Evolutionary conservation across 345 rosid species (phyloP).

Genomic region (Camelina sativa): DNA sequence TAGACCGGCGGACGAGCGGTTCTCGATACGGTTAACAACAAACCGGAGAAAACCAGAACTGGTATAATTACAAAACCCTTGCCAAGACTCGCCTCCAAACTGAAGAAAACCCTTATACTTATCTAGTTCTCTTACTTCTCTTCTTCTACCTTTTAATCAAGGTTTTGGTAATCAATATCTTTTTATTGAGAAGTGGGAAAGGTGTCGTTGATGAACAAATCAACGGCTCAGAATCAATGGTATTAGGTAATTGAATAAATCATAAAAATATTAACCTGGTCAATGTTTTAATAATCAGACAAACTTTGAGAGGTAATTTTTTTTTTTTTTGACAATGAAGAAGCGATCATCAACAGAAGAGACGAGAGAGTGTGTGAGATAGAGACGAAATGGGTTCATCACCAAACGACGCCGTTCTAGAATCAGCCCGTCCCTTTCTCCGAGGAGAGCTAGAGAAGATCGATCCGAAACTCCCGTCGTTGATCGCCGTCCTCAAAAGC

Average conservation of each 20-base stretch:
- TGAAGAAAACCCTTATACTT: conserved; percentile 35
- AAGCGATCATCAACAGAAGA: background rate
- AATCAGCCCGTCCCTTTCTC: conserved; percentile 81
- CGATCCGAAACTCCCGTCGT: conserved; percentile 64
- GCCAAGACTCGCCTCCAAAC: background rate
- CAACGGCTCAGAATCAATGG: background rate
- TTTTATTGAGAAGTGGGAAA: too few relatives aligned
- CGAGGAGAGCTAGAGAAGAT: conserved; percentile 79
- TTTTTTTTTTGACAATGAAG: too few relatives aligned
- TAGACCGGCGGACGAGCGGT: conserved; percentile 23
- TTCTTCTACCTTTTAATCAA: background rate
- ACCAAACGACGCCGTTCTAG: conserved; percentile 46
- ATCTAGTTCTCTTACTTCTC: too few relatives aligned
- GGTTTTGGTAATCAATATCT: too few relatives aligned
- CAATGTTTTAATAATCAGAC: too few relatives aligned
- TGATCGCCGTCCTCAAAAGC: conserved; percentile 71
- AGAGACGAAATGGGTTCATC: conserved; percentile 35
- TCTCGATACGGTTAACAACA: conserved; percentile 27
- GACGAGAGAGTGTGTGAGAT: background rate
- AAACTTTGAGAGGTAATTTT: too few relatives aligned
- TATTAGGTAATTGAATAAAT: background rate
- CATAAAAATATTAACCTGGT: too few relatives aligned
- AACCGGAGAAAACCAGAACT: conserved; percentile 31
- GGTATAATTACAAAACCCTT: conserved; percentile 40
- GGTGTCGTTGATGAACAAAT: background rate